Percentiles rank a stretch among this genome's conserved stretches.
These are phyloP conservation scores for Starmerella vaccinii DNA, from an alignment of 805 yeast genomes.

Conservation along the genomic window DNA sequence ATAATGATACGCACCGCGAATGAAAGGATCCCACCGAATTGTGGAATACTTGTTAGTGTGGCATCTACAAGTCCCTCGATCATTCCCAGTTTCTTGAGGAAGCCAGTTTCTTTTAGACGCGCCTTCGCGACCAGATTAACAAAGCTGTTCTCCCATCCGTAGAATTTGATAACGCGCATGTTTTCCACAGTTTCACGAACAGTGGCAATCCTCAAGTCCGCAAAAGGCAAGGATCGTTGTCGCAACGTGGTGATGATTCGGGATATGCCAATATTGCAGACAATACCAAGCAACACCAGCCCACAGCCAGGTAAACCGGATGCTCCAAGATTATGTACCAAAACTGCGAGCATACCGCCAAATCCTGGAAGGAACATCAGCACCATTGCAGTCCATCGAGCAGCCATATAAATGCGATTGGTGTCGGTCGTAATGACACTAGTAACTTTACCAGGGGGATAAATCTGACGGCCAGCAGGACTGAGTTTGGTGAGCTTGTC, in stretches of 20 bases:
- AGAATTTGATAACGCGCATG: conserved; percentile 73
- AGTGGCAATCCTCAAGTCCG: conserved; percentile 66
- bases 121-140: conserved; percentile 43
- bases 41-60: conserved; percentile 55
- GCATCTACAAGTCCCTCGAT: conserved; percentile 56
- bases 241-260: conserved; percentile 47
- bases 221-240: conserved; percentile 46
- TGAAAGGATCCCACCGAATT: conserved; percentile 58
- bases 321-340: conserved; percentile 60
- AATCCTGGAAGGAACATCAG: conserved; percentile 20
- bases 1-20: conserved; percentile 41
- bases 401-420: conserved; percentile 56
- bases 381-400: conserved; percentile 23
- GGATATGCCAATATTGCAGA: conserved; percentile 39
- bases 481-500: conserved; percentile 57
- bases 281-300: conserved; percentile 34
- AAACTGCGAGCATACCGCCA: conserved; percentile 47
- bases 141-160: conserved; percentile 87
- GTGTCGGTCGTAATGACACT: conserved; percentile 73
- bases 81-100: conserved; percentile 53
- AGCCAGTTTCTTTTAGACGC: conserved; percentile 52
- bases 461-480: conserved; percentile 46
- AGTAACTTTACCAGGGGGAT: conserved; percentile 61
- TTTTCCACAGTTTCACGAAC: conserved; percentile 71
- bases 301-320: conserved; percentile 63